Evolutionary conservation across 2,329 filamentous ascomycete genomes (phyloP), one percentile per base, ranked within the genome.

Genomic region (Cordyceps javanica): DNA sequence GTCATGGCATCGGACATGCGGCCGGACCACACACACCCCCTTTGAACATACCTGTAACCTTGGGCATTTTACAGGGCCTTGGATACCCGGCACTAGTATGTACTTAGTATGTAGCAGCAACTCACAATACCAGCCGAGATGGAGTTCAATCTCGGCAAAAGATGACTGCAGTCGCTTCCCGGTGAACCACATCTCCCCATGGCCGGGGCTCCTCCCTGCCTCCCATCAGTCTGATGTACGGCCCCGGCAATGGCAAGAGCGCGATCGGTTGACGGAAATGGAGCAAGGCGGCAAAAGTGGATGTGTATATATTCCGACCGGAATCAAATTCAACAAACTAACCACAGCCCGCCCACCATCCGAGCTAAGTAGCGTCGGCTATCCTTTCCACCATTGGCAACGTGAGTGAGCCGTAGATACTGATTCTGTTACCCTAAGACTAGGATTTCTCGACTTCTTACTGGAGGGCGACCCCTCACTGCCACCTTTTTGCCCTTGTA

Each of bases 231-330:
- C 42, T 21, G 16, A 55, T 39, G 41, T 46, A 46, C 4, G 52
- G 30, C 44, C n/a, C n/a, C n/a, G n/a, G n/a, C n/a, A n/a, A 19
- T n/a, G 16, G 10, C 7, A 48, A 30, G 51, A 54, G 39, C 41
- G 32, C 32, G 53, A 56, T 56, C 53, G 53, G 53, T 36, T 56
- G 32, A 49, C 53, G 53, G 53, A 56, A 55, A 32, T 28, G 52
- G 32, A 45, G 41, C 23, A 13, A 19, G 41, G 30, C 41, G 23
- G 53, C 25, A 41, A 56, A 34, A 56, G 53, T 49, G 53, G 53
- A 56, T 26, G 25, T 25, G 38, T 10, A 13, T 39, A 9, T 48
- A 38, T 56, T 56, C 53, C 53, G 53, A 49, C 53, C 53, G 53
- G 53, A 56, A 56, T 49, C 44, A 49, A 41, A 25, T 7, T 41